Base-by-base conservation (phyloP, 2,329 filamentous ascomycete genomes). In the Zarea fungicola region DNA sequence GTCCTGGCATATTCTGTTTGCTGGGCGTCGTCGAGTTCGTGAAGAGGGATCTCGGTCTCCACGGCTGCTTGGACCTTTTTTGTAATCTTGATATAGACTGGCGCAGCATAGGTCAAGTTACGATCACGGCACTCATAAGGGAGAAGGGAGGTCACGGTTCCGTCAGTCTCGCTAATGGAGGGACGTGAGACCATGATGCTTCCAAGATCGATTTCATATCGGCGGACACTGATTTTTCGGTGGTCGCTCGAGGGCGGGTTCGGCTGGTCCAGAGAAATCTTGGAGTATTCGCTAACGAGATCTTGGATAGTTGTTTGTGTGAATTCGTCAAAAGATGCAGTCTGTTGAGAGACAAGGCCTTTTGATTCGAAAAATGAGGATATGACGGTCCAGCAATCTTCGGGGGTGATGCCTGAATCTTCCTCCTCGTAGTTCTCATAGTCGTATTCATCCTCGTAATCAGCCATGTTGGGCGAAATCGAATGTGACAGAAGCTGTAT, bases 351-450 rank as follows among this genome's bases (percentile, higher is more conserved):
- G 19, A 96, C 93, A 26, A 99, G 79, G 61, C 93, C 92, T 71
- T 97, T 99, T 54, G 84, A 81, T 60, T 96, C 89, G 72, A 99
- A 99, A 75, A 96, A 97, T 9, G 93, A 87, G 49, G 88, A 90
- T 65, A 99, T 97, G 62, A 97, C 92, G 56, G 87, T 87, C 93
- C 95, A 99, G 75, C 90, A 96, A 71, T 99, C 95, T 74, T 97
- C 93, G 53, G 91, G 89, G 22, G 91, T 96, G 72, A 97, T 96
- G 58, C 75, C 75, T 52, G 77, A 72, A 54, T 84, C 80, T 29
- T 81, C 83, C 54, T 86, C 83, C 51, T 78, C 81, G 60, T 85
- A 86, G 55, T 83, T 80, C 53, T 85, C 84, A 64, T 89, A 88
- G 54, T 83, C 78, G 66, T 72, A 77, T 10, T 73, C 71, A 42